These are phyloP conservation scores for Trichoderma brevicompactum DNA, from an alignment of 2,329 filamentous ascomycete genomes.

Conservation along the genomic window DNA sequence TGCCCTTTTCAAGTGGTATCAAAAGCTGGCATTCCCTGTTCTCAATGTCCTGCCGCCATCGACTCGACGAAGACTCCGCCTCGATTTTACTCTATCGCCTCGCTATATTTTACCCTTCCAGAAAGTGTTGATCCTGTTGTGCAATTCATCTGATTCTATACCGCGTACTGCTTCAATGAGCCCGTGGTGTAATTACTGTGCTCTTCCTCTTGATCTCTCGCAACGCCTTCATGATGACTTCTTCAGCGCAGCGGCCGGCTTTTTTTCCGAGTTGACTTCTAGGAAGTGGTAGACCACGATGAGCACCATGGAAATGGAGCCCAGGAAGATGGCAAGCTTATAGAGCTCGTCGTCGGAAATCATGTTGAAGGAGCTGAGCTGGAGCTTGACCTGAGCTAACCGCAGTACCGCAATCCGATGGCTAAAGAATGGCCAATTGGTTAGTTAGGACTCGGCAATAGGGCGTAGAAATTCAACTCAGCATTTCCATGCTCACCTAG, in stretches of 20 bases:
- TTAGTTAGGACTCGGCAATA: neutral
- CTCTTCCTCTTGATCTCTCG: neutral
- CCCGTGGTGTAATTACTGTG: neutral
- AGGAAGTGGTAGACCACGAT: conserved; percentile 97
- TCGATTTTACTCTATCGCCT: neutral
- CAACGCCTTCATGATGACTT: conserved; percentile 28
- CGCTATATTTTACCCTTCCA: neutral
- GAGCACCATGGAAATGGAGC: conserved; percentile 84
- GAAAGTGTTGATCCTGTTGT: neutral
- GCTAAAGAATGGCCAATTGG: conserved; percentile 10
- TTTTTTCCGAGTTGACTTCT: conserved; percentile 74
- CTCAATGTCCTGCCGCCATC: conserved; percentile 1
- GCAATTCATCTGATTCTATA: neutral
- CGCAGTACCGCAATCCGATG: conserved; percentile 12
- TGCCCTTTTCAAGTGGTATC: conserved; percentile 5
- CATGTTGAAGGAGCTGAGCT: conserved; percentile 62
- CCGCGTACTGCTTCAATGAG: neutral
- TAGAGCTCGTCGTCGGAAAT: conserved; percentile 94
- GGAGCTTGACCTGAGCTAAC: conserved; percentile 13
- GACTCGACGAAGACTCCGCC: neutral
- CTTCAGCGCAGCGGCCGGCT: conserved; percentile 27
- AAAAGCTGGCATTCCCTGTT: conserved; percentile 10
- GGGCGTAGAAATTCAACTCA: neutral
- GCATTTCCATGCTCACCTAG: neutral
- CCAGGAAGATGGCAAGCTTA: conserved; percentile 88